These are phyloP conservation scores for Scolecobasidium constrictum DNA, from an alignment of 2,329 filamentous ascomycete species.

Conservation along the genomic window DNA sequence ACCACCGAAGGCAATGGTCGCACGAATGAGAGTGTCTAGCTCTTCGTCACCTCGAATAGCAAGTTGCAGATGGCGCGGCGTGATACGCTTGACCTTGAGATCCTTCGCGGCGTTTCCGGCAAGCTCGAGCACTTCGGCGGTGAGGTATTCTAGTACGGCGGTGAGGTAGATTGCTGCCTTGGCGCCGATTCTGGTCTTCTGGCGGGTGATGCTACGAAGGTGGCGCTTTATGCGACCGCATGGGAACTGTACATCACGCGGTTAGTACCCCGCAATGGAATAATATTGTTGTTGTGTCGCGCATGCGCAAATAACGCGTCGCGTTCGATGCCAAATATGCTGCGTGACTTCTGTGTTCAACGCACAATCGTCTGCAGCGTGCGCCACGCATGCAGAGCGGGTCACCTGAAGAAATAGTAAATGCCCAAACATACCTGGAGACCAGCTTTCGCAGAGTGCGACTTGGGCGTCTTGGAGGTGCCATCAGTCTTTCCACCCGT, in stretches of 20 bases:
- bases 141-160: conserved; percentile 94
- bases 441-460: conserved; percentile 86
- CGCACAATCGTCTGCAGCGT: too few relatives aligned
- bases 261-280: conserved; percentile 12
- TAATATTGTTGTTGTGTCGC: neutral
- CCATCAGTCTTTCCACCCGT: conserved; percentile 71
- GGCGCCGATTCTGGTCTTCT: conserved; percentile 98
- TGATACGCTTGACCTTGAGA: conserved; percentile 99
- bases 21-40: conserved; percentile 91
- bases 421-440: conserved; percentile 68
- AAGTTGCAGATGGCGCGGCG: conserved; percentile 91
- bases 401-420: neutral
- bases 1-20: conserved; percentile 96
- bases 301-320: neutral
- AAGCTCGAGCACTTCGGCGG: conserved; percentile 93
- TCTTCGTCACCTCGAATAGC: conserved; percentile 98
- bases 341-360: too few relatives aligned
- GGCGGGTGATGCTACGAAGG: conserved; percentile 97
- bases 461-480: conserved; percentile 82
- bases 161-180: conserved; percentile 98
- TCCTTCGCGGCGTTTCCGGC: conserved; percentile 99
- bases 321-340: neutral
- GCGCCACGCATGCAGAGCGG: neutral
- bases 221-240: conserved; percentile 99
- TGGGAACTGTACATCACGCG: conserved; percentile 59